A percentile compares a stretch with the other conserved stretches of the same genome.
These are phyloP conservation scores for Strobilomyces confusus DNA, from an alignment of 768 basidiomycete genomes.

Conservation along the genomic window DNA sequence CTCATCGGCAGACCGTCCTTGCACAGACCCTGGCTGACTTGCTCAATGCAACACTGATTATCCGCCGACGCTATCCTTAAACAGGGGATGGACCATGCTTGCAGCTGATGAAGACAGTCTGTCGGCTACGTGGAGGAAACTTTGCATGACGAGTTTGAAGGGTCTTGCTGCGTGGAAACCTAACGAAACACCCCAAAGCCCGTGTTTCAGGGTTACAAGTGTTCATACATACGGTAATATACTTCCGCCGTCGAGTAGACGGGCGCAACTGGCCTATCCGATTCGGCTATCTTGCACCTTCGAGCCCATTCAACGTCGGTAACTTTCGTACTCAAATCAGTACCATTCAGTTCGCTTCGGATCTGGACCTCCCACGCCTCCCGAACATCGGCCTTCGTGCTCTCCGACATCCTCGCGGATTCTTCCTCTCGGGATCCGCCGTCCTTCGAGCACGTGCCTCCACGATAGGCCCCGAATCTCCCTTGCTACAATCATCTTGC, in stretches of 20 bases:
- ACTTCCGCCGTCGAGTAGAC: neutral
- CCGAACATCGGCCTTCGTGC: slow-evolving; percentile 2
- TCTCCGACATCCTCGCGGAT: neutral
- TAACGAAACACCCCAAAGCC: neutral
- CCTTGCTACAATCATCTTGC: neutral
- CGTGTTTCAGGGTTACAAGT: slow-evolving; percentile 3
- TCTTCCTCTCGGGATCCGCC: slow-evolving; percentile 4
- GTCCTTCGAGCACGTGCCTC: neutral
- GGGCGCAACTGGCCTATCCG: neutral
- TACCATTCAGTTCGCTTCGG: neutral
- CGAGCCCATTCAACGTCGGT: neutral
- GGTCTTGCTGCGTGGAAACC: neutral
- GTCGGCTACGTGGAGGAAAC: neutral
- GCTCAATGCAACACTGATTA: neutral
- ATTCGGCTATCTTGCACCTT: no score
- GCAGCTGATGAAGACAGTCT: neutral
- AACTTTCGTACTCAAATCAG: neutral
- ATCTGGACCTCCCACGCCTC: neutral
- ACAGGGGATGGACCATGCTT: neutral
- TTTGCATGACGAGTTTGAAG: neutral
- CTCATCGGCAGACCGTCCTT: neutral
- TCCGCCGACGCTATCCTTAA: neutral
- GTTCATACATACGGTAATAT: no score
- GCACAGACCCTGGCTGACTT: neutral
- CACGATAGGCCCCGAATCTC: neutral